Percentiles rank a stretch among this genome's conserved stretches.
Conservation (phyloP, 164 flowering plant species). For the Macadamia integrifolia region DNA sequence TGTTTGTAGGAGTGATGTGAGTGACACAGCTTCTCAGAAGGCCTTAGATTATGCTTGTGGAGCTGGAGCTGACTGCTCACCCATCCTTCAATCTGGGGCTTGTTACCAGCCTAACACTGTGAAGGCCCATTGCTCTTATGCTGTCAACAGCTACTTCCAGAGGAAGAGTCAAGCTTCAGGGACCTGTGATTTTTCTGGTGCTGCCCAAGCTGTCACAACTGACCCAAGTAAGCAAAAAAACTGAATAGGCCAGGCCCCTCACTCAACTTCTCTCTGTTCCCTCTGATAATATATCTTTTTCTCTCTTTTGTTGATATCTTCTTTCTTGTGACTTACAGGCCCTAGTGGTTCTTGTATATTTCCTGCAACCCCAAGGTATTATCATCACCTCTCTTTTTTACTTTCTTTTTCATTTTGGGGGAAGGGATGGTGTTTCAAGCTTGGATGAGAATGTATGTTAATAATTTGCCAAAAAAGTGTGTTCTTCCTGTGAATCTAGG, state of each 20-base stretch:
- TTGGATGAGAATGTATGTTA: neutral
- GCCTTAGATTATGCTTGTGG: slow-evolving; percentile 84
- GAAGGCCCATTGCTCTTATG: slow-evolving; percentile 63
- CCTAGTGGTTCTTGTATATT: slow-evolving; percentile 28
- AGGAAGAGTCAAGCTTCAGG: slow-evolving; percentile 41
- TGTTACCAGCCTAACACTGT: slow-evolving; percentile 76
- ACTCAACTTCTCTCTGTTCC: neutral
- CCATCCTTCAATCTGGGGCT: slow-evolving; percentile 47
- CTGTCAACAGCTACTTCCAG: slow-evolving; percentile 79
- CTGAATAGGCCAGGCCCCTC: no score
- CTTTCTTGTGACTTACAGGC: slow-evolving; percentile 22
- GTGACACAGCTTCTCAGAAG: slow-evolving; percentile 48
- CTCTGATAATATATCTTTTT: neutral
- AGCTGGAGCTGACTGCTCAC: slow-evolving; percentile 69
- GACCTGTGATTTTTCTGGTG: slow-evolving; percentile 55
- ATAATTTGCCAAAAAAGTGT: neutral
- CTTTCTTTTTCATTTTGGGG: neutral
- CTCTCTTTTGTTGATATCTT: neutral
- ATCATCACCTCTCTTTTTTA: neutral
- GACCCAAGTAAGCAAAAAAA: neutral
- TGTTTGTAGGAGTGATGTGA: slow-evolving; percentile 42
- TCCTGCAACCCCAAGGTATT: slow-evolving; percentile 41
- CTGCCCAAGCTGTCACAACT: slow-evolving; percentile 31
- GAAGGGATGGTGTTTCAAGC: neutral
- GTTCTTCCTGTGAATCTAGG: neutral